Evolutionary conservation across 2,329 filamentous ascomycete genomes (phyloP), one percentile per base, ranked within the genome.

Genomic region (Pestalotiopsis fici): DNA sequence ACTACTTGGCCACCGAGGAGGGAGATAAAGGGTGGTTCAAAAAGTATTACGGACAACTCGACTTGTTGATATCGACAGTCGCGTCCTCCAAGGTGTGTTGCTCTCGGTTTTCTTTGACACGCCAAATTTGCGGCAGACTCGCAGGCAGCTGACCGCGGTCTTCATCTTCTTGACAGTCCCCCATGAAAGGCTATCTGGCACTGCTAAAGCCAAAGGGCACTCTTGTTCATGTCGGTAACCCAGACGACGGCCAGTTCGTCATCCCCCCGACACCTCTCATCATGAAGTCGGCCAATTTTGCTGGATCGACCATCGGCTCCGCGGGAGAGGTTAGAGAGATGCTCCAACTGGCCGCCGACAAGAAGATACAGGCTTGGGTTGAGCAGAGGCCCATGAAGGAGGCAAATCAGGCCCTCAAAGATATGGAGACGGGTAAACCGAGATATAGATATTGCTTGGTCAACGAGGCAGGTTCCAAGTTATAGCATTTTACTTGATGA

Each of bases 221-320:
- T 18, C 88, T 91, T 74, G 85, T 91, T 62, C 88, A 91, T 76
- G 83, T 92, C 62, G 89, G 90, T 18, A 85, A 86, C 2, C 89
- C 89, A 0, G 89, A 91, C 72, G 82, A 84, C 50, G 72, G 71
- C 23, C 54, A 54, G 21, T 69, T 72, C 37, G 35, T 43, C 21
- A 65, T 71, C 13, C 65, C 70, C 28, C 63, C 68, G 5, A 57
- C 39, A 18, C 31, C 65, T 4, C 54, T 70, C 3, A 63, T 90
- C 60, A 79, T 77, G 60, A 89, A 88, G 72, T 83, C 83, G 3
- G 73, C 80, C 3, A 82, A 79, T 69, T 75, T 87, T 43, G 80
- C 80, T 0, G 84, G 83, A 3, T 74, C 72, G 18, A 50, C 69
- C 25, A 71, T 86, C 71, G 84, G 85, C 1, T 79, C 78, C 56